Conservation (phyloP, 495 filamentous ascomycete genomes). For the Neurospora tetraspora region DNA sequence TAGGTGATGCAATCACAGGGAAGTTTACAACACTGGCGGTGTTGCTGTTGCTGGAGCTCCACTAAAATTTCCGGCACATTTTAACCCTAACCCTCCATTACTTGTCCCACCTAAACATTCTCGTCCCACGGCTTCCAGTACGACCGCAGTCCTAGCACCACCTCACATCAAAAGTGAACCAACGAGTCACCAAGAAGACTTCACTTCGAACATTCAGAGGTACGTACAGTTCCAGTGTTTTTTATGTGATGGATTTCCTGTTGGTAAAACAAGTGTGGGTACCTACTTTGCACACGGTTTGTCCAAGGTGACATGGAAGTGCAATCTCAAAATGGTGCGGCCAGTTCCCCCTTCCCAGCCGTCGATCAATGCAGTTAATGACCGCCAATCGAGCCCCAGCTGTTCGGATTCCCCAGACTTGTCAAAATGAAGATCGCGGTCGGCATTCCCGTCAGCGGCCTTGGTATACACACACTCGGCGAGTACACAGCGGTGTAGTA, state of each 20-base stretch:
- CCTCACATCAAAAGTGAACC: neutral
- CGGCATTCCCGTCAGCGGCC: neutral
- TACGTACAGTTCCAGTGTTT: neutral
- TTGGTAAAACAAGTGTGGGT: neutral
- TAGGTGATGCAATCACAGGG: neutral
- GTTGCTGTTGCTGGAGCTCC: neutral
- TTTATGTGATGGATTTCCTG: neutral
- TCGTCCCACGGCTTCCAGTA: neutral
- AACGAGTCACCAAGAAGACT: neutral
- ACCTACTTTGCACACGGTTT: neutral
- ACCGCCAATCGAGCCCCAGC: neutral
- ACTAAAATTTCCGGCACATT: neutral
- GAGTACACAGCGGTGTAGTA: neutral
- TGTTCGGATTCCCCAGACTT: neutral
- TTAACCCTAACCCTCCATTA: neutral
- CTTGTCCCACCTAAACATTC: neutral
- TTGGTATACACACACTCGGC: neutral
- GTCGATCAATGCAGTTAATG: neutral
- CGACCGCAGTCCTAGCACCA: neutral
- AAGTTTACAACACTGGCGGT: neutral
- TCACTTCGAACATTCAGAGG: neutral
- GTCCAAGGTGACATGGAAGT: neutral
- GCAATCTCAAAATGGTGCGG: neutral
- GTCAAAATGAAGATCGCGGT: neutral
- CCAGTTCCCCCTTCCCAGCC: neutral